Percentiles rank a stretch among this genome's conserved stretches.
phyloP scores from a whole-genome alignment of 176 grass and related monocot genomes.

The Triticum dicoccoides region DNA sequence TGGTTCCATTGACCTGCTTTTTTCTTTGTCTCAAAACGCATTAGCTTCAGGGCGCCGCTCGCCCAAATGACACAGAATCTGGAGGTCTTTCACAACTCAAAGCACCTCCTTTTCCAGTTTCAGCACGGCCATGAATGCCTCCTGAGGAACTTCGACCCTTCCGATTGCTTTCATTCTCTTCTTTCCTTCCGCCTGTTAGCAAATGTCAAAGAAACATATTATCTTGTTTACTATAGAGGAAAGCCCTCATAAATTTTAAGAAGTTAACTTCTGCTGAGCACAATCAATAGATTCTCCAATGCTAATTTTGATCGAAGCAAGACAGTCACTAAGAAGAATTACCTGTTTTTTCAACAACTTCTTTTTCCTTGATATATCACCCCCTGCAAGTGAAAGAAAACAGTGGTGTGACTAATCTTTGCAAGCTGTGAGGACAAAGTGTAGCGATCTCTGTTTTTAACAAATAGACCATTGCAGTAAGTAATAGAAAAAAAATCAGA shows the following conservation, averaged over 20 bases:
- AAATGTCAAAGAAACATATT: constrained; percentile 16
- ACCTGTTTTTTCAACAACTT: constrained; percentile 97
- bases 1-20: not conserved
- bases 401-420: not conserved
- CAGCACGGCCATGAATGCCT: constrained; percentile 97
- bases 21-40: not conserved
- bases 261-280: not conserved
- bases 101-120: constrained; percentile 94
- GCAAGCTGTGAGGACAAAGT: not conserved
- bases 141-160: constrained; percentile 94
- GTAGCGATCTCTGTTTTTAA: not conserved
- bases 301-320: not conserved
- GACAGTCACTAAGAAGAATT: constrained; percentile 8
- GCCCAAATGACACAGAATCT: not conserved
- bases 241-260: not conserved
- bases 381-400: constrained; percentile 59
- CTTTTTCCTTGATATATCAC: constrained; percentile 98
- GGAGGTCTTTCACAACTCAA: constrained; percentile 27
- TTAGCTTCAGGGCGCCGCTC: not conserved
- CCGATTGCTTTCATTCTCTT: constrained; percentile 98
- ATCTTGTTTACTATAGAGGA: not conserved
- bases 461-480: not conserved
- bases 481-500: not conserved
- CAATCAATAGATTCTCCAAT: not conserved
- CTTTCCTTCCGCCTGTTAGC: constrained; percentile 91